phyloP scores from a whole-genome alignment of 345 rosid species.

The Citrus sinensis region DNA sequence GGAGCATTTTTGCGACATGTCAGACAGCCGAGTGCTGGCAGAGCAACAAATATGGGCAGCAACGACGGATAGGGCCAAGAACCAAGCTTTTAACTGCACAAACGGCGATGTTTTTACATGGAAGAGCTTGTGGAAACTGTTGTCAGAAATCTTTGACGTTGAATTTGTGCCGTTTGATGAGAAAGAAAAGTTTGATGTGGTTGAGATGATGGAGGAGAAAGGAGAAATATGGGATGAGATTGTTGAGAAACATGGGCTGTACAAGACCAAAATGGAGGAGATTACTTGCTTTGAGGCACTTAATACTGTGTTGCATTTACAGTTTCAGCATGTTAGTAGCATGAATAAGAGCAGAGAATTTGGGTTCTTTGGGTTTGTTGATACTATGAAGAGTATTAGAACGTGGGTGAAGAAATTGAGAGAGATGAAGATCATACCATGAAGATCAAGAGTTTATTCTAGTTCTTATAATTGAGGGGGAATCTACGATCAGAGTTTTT shows the following conservation, averaged over 20 bases:
- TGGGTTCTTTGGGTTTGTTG: neutral
- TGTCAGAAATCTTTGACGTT: slow-evolving; percentile 14
- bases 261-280: slow-evolving; percentile 26
- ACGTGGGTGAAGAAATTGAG: neutral
- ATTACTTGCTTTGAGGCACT: slow-evolving; percentile 21
- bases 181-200: slow-evolving; percentile 12
- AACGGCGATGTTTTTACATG: slow-evolving; percentile 32
- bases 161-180: slow-evolving; percentile 25
- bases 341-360: slow-evolving; percentile 33
- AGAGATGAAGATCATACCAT: neutral
- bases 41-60: slow-evolving; percentile 32
- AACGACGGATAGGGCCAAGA: neutral
- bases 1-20: slow-evolving; percentile 31
- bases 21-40: slow-evolving; percentile 17
- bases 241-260: slow-evolving; percentile 20
- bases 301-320: slow-evolving; percentile 11
- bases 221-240: slow-evolving; percentile 25
- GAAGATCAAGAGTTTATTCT: no score
- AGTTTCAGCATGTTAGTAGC: slow-evolving; percentile 32
- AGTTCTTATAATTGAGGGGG: no score
- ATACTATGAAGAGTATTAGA: neutral
- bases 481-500: no score
- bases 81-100: slow-evolving; percentile 24
- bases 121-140: slow-evolving; percentile 23
- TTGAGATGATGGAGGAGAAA: neutral